Conservation (phyloP, 1,284 basidiomycete genomes). For the Termitomyces sp. region DNA sequence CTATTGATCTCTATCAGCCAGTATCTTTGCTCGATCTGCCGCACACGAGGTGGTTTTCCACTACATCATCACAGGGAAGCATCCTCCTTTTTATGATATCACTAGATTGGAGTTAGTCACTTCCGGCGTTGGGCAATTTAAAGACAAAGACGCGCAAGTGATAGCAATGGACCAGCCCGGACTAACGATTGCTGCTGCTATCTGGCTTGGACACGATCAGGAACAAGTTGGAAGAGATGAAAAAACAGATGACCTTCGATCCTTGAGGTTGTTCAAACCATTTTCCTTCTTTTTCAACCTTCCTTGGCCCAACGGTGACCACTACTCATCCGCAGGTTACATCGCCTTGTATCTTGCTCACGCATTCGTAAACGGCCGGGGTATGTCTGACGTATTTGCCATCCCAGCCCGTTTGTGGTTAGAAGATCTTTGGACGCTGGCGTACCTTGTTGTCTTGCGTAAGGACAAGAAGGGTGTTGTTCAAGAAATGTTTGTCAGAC, state of each 20-base stretch:
- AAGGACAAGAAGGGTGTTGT: background rate
- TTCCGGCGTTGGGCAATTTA: background rate
- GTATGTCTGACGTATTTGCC: background rate
- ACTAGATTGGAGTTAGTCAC: background rate
- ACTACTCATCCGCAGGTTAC: background rate
- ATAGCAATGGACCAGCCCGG: conserved; percentile 4
- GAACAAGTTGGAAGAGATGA: background rate
- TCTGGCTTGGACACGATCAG: background rate
- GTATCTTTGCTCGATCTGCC: background rate
- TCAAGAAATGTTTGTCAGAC: background rate
- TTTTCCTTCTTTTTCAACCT: background rate
- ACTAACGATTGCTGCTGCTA: conserved; percentile 3
- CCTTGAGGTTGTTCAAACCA: background rate
- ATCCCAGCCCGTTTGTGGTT: background rate
- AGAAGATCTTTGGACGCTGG: background rate
- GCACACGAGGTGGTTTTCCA: conserved; percentile 8
- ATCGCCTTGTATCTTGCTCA: conserved; percentile 5
- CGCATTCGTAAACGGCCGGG: background rate
- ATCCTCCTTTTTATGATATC: conserved; percentile 1
- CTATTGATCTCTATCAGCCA: background rate
- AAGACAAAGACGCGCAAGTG: background rate
- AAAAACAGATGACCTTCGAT: background rate
- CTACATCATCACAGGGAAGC: conserved; percentile 3
- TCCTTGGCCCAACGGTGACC: conserved; percentile 1
- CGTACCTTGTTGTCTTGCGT: background rate